Evolutionary conservation across 345 rosid species (phyloP).

Genomic region (Trapa incisa): DNA sequence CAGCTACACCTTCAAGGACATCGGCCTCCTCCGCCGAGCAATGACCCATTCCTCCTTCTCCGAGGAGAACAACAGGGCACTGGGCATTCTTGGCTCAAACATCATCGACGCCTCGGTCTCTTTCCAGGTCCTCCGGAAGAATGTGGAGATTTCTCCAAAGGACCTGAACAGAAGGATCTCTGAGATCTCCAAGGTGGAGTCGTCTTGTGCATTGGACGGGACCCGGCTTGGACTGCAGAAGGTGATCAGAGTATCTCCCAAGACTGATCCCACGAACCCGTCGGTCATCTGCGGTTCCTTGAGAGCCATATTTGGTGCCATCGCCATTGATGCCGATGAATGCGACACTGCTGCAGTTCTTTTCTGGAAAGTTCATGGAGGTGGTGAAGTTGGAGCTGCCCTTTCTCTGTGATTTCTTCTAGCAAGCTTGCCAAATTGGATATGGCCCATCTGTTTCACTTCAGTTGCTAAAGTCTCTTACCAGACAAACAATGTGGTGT

Average conservation of each 20-base stretch:
- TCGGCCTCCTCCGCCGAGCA: slow-evolving; percentile 47
- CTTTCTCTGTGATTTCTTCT: slow-evolving; percentile 13
- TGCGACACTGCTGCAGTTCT: slow-evolving; percentile 35
- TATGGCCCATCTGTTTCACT: background rate
- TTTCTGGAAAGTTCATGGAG: slow-evolving; percentile 44
- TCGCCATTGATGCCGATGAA: slow-evolving; percentile 36
- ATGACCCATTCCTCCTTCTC: slow-evolving; percentile 68
- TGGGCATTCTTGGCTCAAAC: slow-evolving; percentile 44
- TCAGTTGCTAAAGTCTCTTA: background rate
- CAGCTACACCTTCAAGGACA: slow-evolving; percentile 37
- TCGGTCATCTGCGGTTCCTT: slow-evolving; percentile 41
- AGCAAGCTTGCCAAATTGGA: background rate
- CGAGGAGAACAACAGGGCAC: slow-evolving; percentile 50
- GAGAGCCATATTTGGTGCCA: slow-evolving; percentile 63
- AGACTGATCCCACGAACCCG: slow-evolving; percentile 33
- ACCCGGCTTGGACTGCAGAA: slow-evolving; percentile 36
- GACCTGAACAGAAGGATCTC: slow-evolving; percentile 24
- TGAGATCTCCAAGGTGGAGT: slow-evolving; percentile 32
- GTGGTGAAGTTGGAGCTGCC: slow-evolving; percentile 16
- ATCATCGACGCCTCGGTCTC: slow-evolving; percentile 41
- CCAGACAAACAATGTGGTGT: background rate
- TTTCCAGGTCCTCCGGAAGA: slow-evolving; percentile 17
- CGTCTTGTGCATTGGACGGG: slow-evolving; percentile 52
- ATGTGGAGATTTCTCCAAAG: slow-evolving; percentile 44
- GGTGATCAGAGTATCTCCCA: slow-evolving; percentile 46